These are phyloP conservation scores for Clonostachys chloroleuca DNA, from an alignment of 2,329 filamentous ascomycete genomes.

Conservation along the genomic window DNA sequence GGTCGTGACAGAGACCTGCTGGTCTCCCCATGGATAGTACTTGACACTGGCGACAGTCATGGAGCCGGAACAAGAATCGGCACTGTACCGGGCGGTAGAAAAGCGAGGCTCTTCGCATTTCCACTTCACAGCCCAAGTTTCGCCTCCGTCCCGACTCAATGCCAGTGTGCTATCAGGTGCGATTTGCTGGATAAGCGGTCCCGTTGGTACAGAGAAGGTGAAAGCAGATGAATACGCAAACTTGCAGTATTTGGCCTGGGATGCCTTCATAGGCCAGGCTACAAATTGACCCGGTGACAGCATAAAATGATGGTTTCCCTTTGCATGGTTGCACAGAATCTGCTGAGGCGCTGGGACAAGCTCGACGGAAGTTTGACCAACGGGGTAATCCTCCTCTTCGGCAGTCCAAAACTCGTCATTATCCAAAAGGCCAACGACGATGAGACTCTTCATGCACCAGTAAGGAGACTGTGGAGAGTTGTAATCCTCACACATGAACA, in stretches of 20 bases:
- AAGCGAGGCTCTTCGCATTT: slow-evolving; percentile 3
- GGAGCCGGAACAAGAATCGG: neutral
- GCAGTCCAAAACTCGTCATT: slow-evolving; percentile 36
- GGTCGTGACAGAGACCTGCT: slow-evolving; percentile 5
- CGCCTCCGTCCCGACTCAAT: slow-evolving; percentile 7
- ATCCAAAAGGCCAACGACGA: slow-evolving; percentile 27
- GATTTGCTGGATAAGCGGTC: slow-evolving; percentile 22
- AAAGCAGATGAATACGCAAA: slow-evolving; percentile 44
- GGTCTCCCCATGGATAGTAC: slow-evolving; percentile 7
- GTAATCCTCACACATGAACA: slow-evolving; percentile 52
- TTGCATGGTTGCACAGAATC: slow-evolving; percentile 31
- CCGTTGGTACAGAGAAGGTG: slow-evolving; percentile 35
- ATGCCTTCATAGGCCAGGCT: slow-evolving; percentile 28
- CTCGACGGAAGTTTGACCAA: neutral
- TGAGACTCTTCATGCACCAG: slow-evolving; percentile 47
- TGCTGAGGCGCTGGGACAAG: slow-evolving; percentile 26
- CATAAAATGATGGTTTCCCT: slow-evolving; percentile 31
- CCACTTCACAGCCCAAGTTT: slow-evolving; percentile 5
- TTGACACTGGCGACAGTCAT: slow-evolving; percentile 2
- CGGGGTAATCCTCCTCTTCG: slow-evolving; percentile 18
- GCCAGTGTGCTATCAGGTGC: slow-evolving; percentile 24
- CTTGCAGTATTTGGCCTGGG: slow-evolving; percentile 39
- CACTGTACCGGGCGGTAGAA: neutral
- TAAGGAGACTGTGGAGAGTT: slow-evolving; percentile 53
- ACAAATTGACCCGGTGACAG: slow-evolving; percentile 32